These are phyloP conservation scores for Cucumis melo DNA, from an alignment of 306 rosid genomes.

Conservation along the genomic window DNA sequence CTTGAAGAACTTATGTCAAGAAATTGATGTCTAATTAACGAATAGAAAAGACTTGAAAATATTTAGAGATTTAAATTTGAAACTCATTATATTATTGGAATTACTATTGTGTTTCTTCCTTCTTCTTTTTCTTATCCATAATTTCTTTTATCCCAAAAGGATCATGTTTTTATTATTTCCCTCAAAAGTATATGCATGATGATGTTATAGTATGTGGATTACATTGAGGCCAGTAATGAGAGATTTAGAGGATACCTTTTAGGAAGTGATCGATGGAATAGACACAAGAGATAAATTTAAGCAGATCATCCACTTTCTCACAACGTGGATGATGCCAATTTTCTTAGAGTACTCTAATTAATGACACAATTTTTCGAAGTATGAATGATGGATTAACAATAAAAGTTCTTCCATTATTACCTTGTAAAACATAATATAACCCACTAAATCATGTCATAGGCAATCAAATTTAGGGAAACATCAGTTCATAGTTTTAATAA, in stretches of 20 bases:
- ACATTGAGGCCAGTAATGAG: neutral
- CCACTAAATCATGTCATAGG: neutral
- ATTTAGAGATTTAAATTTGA: neutral
- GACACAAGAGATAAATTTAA: neutral
- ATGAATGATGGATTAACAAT: neutral
- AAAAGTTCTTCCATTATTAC: neutral
- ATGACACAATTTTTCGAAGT: neutral
- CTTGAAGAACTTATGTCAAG: neutral
- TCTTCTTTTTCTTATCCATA: neutral
- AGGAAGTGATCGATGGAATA: constrained; percentile 10
- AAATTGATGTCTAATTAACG: neutral
- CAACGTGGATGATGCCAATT: neutral
- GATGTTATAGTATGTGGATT: neutral
- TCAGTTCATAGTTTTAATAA: neutral
- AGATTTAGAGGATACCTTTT: neutral
- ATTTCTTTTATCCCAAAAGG: neutral
- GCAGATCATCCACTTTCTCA: neutral
- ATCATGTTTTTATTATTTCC: neutral
- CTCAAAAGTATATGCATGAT: neutral
- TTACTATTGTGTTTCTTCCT: neutral
- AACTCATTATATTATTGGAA: neutral
- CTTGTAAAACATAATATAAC: neutral
- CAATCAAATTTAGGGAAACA: neutral
- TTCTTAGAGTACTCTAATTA: neutral
- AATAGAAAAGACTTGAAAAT: neutral